Conservation (phyloP, 441 rosid genomes). For the Populus hybrid region DNA sequence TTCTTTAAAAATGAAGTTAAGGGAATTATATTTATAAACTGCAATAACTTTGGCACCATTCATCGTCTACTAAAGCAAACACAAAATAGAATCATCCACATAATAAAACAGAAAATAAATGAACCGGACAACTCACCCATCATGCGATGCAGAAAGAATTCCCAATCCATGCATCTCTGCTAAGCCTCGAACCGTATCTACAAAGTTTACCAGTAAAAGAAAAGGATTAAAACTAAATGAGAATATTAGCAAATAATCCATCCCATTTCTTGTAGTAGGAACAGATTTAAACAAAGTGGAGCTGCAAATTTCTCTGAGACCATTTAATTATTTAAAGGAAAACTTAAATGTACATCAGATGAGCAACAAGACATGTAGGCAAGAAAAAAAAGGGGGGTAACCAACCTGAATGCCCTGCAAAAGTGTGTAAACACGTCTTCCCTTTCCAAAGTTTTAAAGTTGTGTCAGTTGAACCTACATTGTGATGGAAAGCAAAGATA, state of each 20-base stretch:
- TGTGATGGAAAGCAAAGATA: slow-evolving; percentile 10
- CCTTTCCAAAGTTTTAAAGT: slow-evolving; percentile 95
- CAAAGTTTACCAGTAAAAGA: slow-evolving; percentile 27
- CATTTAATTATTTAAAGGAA: not conserved
- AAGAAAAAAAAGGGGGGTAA: not conserved
- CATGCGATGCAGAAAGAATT: slow-evolving; percentile 95
- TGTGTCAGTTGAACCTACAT: slow-evolving; percentile 84
- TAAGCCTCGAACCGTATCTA: slow-evolving; percentile 95
- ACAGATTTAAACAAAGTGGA: not conserved
- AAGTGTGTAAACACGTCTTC: slow-evolving; percentile 68
- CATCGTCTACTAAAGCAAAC: not conserved
- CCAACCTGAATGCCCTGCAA: slow-evolving; percentile 84
- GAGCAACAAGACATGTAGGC: not conserved
- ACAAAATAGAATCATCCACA: not conserved
- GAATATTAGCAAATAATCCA: not conserved
- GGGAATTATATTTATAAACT: not conserved
- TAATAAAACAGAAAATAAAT: not conserved
- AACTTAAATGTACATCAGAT: not conserved
- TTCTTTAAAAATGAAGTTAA: not conserved
- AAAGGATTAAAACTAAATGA: not conserved
- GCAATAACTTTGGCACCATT: slow-evolving; percentile 1
- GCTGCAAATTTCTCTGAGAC: not conserved
- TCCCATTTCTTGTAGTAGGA: not conserved
- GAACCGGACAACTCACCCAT: slow-evolving; percentile 59
- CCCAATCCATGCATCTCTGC: slow-evolving; percentile 86